phyloP scores from a whole-genome alignment of 2,329 filamentous ascomycete genomes.

The Colletotrichum nymphaeae region DNA sequence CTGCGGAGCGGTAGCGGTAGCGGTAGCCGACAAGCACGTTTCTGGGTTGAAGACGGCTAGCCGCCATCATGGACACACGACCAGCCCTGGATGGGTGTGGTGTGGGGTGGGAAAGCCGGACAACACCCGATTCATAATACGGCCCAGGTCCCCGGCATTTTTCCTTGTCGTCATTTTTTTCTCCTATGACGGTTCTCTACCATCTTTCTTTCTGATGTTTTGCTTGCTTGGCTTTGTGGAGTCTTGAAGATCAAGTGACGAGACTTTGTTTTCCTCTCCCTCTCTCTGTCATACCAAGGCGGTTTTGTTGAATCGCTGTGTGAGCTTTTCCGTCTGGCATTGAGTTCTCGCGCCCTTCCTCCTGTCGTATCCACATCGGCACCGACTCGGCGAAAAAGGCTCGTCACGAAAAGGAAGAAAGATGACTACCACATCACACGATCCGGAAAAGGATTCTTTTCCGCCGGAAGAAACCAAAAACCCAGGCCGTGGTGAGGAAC shows the following conservation, averaged over 20 bases:
- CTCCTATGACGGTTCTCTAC: background rate
- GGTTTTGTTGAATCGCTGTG: background rate
- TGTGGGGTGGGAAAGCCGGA: constrained; percentile 18
- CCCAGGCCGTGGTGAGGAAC: constrained; percentile 4
- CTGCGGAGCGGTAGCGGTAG: constrained; percentile 19
- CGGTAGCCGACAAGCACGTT: constrained; percentile 16
- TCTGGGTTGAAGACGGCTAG: constrained; percentile 16
- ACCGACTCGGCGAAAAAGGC: constrained; percentile 24
- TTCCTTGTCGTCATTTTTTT: constrained; percentile 25
- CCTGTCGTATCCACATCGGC: constrained; percentile 4
- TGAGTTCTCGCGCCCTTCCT: background rate
- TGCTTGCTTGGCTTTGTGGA: constrained; percentile 5
- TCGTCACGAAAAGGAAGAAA: background rate
- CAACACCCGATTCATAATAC: constrained; percentile 26
- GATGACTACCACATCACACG: constrained; percentile 16
- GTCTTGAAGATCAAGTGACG: background rate
- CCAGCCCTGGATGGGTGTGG: constrained; percentile 11
- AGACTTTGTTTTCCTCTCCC: background rate
- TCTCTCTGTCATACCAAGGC: background rate
- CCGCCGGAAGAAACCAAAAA: constrained; percentile 10
- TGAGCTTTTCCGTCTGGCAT: background rate
- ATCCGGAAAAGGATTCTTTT: constrained; percentile 32
- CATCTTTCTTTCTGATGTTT: constrained; percentile 8
- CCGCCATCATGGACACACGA: constrained; percentile 20
- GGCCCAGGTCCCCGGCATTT: constrained; percentile 16